A percentile compares a stretch with the other conserved stretches of the same genome.
Conservation (phyloP, 1,284 basidiomycete genomes). For the Rhodotorula sp. region DNA sequence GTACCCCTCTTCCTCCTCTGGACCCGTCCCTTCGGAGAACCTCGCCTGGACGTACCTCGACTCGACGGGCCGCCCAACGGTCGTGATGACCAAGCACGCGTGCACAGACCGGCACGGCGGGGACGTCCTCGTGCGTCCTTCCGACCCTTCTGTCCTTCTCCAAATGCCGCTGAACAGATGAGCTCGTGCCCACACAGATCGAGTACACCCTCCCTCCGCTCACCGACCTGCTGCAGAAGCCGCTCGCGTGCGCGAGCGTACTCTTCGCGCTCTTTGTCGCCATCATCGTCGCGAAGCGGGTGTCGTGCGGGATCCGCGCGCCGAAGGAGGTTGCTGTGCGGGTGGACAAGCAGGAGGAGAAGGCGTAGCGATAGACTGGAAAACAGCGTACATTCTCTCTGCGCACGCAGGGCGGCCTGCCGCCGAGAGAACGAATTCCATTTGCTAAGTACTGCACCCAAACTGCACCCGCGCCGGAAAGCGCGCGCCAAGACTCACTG, state of each 20-base stretch:
- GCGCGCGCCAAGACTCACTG: background rate
- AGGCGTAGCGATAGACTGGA: background rate
- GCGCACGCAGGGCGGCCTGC: too few species aligned
- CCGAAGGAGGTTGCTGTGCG: background rate
- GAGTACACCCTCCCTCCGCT: slow-evolving; percentile 73
- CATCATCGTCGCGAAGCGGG: slow-evolving; percentile 49
- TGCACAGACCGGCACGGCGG: slow-evolving; percentile 75
- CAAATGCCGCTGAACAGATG: slow-evolving; percentile 18
- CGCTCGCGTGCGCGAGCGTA: slow-evolving; percentile 63
- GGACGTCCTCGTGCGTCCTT: slow-evolving; percentile 57
- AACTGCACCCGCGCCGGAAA: too few species aligned
- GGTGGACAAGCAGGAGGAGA: background rate
- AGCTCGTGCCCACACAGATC: slow-evolving; percentile 60
- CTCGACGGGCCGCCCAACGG: slow-evolving; percentile 79
- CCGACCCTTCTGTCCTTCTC: slow-evolving; percentile 61
- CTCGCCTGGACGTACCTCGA: slow-evolving; percentile 78
- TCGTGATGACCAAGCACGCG: slow-evolving; percentile 71
- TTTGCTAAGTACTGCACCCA: background rate
- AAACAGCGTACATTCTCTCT: background rate
- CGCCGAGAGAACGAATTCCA: too few species aligned
- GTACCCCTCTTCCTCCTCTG: slow-evolving; percentile 60
- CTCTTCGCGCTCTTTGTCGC: slow-evolving; percentile 49
- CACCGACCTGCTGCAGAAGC: slow-evolving; percentile 78
- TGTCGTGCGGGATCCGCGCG: slow-evolving; percentile 37
- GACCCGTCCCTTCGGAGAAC: background rate